Conservation (phyloP, 495 filamentous ascomycete genomes). For the Clohesyomyces aquaticus region DNA sequence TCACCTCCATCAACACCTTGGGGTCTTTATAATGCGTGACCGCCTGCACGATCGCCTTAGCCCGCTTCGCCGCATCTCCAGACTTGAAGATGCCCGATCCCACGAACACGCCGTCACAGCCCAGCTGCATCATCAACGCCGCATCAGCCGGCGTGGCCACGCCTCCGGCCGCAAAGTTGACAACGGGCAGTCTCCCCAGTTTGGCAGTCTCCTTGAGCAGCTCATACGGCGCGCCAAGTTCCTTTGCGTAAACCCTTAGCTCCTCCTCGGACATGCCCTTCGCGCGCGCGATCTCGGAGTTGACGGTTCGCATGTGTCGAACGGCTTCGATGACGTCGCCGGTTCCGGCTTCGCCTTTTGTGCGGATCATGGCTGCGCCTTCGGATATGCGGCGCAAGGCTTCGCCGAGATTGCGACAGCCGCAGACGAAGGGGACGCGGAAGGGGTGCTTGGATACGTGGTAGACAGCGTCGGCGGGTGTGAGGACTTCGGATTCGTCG, state of each 20-base stretch:
- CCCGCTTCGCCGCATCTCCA: slow-evolving; percentile 83
- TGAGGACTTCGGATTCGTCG: slow-evolving; percentile 96
- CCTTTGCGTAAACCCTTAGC: slow-evolving; percentile 75
- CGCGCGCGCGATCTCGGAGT: slow-evolving; percentile 77
- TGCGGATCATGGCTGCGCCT: slow-evolving; percentile 98
- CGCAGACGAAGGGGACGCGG: slow-evolving; percentile 91
- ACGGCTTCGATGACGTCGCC: slow-evolving; percentile 98
- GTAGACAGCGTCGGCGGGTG: slow-evolving; percentile 85
- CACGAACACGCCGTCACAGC: slow-evolving; percentile 97
- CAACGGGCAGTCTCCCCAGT: slow-evolving; percentile 87
- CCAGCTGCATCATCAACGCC: slow-evolving; percentile 98
- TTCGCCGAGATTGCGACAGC: slow-evolving; percentile 93
- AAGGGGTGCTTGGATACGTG: slow-evolving; percentile 90
- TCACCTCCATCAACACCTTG: slow-evolving; percentile 85
- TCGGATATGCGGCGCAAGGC: slow-evolving; percentile 89
- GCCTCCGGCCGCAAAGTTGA: slow-evolving; percentile 98
- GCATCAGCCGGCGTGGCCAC: slow-evolving; percentile 96
- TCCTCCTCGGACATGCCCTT: slow-evolving; percentile 64
- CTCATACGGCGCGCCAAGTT: slow-evolving; percentile 73
- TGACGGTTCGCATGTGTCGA: slow-evolving; percentile 92
- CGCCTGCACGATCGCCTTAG: slow-evolving; percentile 92
- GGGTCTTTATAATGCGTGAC: slow-evolving; percentile 86
- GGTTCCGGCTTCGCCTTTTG: slow-evolving; percentile 98
- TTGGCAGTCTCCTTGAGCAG: slow-evolving; percentile 84
- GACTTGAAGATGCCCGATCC: slow-evolving; percentile 97